Conservation (phyloP, 768 basidiomycete genomes). For the Auriscalpium orientale region DNA sequence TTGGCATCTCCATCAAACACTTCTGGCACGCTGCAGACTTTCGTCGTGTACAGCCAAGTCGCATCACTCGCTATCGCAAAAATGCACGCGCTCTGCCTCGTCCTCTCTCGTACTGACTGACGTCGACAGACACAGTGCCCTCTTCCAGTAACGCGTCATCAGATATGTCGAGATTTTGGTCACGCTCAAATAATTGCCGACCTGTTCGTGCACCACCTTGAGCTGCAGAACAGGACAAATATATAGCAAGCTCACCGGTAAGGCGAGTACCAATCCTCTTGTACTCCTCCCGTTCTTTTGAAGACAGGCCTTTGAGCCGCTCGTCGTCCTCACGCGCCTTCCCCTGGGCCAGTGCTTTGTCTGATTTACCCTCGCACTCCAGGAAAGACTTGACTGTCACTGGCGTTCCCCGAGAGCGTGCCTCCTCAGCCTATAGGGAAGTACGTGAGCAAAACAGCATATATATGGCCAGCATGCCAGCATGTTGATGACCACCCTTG, state of each 20-base stretch:
- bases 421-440: slow-evolving; percentile 67
- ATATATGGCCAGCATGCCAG: too few species aligned
- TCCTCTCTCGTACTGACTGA: slow-evolving; percentile 86
- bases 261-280: slow-evolving; percentile 54
- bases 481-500: slow-evolving; percentile 44
- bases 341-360: slow-evolving; percentile 52
- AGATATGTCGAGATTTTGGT: slow-evolving; percentile 57
- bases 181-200: slow-evolving; percentile 85
- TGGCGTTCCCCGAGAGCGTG: slow-evolving; percentile 83
- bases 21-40: too few species aligned
- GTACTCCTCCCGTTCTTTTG: slow-evolving; percentile 83
- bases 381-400: slow-evolving; percentile 79
- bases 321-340: slow-evolving; percentile 74
- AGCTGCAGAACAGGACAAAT: slow-evolving; percentile 3
- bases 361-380: slow-evolving; percentile 74
- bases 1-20: too few species aligned
- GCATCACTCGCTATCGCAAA: slow-evolving; percentile 79
- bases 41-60: too few species aligned
- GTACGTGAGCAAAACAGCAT: neutral
- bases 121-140: slow-evolving; percentile 78
- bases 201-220: slow-evolving; percentile 38
- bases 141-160: slow-evolving; percentile 83
- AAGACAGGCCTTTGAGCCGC: slow-evolving; percentile 54
- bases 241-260: slow-evolving; percentile 45
- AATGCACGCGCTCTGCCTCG: slow-evolving; percentile 55